A percentile compares a stretch with the other conserved stretches of the same genome.
phyloP scores from a whole-genome alignment of 2,329 filamentous ascomycete species.

The Microsporum ferrugineum region DNA sequence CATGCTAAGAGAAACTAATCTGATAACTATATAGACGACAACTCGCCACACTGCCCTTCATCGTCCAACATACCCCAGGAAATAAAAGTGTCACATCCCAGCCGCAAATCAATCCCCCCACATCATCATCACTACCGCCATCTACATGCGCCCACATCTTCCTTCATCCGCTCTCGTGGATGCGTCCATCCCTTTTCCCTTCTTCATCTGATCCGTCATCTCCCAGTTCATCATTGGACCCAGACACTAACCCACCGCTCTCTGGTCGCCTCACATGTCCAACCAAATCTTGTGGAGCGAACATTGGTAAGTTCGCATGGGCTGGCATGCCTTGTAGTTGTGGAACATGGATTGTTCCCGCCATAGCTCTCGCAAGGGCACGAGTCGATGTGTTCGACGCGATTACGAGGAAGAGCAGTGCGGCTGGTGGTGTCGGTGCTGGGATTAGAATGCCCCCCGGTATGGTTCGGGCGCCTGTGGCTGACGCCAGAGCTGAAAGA shows the following conservation, averaged over 20 bases:
- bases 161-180: conserved; percentile 87
- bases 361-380: conserved; percentile 72
- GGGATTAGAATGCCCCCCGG: conserved; percentile 32
- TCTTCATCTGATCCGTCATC: conserved; percentile 14
- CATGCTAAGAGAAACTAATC: background rate
- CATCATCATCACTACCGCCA: conserved; percentile 15
- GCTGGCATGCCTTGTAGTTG: conserved; percentile 90
- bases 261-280: conserved; percentile 80
- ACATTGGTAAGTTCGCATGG: conserved; percentile 91
- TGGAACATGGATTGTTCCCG: conserved; percentile 79
- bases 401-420: conserved; percentile 13
- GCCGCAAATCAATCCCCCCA: conserved; percentile 2
- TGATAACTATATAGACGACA: conserved; percentile 29
- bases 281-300: conserved; percentile 61
- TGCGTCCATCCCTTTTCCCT: conserved; percentile 62
- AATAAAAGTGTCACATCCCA: conserved; percentile 14
- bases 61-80: conserved; percentile 49
- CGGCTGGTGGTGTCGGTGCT: conserved; percentile 19
- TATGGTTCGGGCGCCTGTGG: conserved; percentile 19
- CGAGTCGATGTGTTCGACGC: conserved; percentile 63
- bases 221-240: conserved; percentile 13
- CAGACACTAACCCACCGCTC: conserved; percentile 53
- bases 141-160: conserved; percentile 71
- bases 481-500: background rate
- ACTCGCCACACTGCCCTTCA: conserved; percentile 54